A percentile compares a stretch with the other conserved stretches of the same genome.
These are phyloP conservation scores for Sechiopsis laciniata DNA, from an alignment of 306 rosid species.

Conservation along the genomic window DNA sequence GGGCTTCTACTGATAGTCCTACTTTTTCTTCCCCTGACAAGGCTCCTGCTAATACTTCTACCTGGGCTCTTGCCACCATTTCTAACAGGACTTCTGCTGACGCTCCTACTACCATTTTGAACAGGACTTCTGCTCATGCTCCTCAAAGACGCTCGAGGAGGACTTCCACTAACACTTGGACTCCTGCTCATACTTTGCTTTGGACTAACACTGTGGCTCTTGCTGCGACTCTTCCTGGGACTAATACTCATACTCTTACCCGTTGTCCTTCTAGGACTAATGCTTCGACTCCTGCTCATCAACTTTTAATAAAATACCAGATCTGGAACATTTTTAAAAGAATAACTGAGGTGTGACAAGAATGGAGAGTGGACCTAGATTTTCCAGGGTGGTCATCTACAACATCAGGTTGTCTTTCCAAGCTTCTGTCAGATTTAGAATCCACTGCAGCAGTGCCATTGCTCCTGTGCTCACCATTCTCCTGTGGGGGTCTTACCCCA, in stretches of 20 bases:
- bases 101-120: slow-evolving; percentile 25
- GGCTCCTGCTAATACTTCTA: slow-evolving; percentile 40
- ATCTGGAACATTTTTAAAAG: slow-evolving; percentile 46
- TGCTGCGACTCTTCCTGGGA: slow-evolving; percentile 56
- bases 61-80: slow-evolving; percentile 43
- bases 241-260: slow-evolving; percentile 93
- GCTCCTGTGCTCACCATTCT: slow-evolving; percentile 61
- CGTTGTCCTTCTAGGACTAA: slow-evolving; percentile 69
- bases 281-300: slow-evolving; percentile 95
- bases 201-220: slow-evolving; percentile 60
- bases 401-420: slow-evolving; percentile 65
- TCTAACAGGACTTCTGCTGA: slow-evolving; percentile 46
- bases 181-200: slow-evolving; percentile 38
- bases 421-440: slow-evolving; percentile 50
- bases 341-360: slow-evolving; percentile 62
- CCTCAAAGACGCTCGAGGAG: no score
- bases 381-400: slow-evolving; percentile 79
- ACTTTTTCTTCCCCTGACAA: slow-evolving; percentile 35
- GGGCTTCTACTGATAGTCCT: slow-evolving; percentile 52
- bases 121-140: no score
- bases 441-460: slow-evolving; percentile 50
- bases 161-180: not conserved
- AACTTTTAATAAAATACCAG: slow-evolving; percentile 62
- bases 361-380: slow-evolving; percentile 74
- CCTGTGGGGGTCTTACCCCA: slow-evolving; percentile 40